Evolutionary conservation across 345 rosid species (phyloP).

Genomic region (Viola odorata): DNA sequence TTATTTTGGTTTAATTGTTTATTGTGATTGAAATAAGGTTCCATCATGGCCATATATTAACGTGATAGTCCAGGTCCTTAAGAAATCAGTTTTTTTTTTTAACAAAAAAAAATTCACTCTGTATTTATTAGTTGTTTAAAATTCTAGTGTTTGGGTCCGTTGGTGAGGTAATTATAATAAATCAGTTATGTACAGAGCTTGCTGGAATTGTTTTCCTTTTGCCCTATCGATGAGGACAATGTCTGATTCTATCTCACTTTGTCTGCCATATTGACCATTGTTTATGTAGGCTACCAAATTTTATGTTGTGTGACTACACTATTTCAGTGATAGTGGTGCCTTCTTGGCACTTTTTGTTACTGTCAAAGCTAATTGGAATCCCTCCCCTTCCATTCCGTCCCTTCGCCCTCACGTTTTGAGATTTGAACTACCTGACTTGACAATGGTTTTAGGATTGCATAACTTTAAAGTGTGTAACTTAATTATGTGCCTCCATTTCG

Average conservation of each 20-base stretch:
- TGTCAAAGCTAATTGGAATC: background rate
- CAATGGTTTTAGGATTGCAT: background rate
- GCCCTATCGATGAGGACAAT: no score
- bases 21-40: no score
- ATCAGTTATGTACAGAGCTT: background rate
- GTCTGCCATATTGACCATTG: background rate
- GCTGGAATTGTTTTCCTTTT: background rate
- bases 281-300: background rate
- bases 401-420: no score
- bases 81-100: no score
- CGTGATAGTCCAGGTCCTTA: no score
- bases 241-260: background rate
- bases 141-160: background rate
- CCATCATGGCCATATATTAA: no score
- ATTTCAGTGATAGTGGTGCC: background rate
- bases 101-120: no score
- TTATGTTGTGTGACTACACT: background rate
- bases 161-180: background rate
- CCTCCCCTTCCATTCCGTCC: background rate
- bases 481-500: conserved; percentile 17
- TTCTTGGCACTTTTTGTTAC: conserved; percentile 4
- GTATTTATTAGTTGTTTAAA: no score
- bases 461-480: background rate
- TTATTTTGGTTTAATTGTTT: no score
- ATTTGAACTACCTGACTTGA: conserved; percentile 7